A percentile compares a stretch with the other conserved stretches of the same genome.
phyloP scores from a whole-genome alignment of 2,329 filamentous ascomycete species.

The Rutstroemia sp. region DNA sequence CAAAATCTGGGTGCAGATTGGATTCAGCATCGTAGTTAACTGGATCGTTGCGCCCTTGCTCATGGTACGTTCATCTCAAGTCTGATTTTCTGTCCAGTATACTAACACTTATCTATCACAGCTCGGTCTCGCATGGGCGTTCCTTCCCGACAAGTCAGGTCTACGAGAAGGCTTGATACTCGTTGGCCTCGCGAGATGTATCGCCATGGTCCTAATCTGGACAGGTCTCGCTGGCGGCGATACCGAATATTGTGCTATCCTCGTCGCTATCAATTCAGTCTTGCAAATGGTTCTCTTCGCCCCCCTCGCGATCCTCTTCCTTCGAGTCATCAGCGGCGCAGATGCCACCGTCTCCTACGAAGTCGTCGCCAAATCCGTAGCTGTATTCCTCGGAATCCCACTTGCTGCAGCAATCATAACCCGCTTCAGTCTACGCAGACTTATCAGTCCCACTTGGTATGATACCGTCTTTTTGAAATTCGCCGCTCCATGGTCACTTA shows the following conservation, averaged over 20 bases:
- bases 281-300: conserved; percentile 69
- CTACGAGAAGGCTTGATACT: conserved; percentile 66
- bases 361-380: conserved; percentile 71
- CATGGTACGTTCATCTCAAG: conserved; percentile 43
- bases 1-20: conserved; percentile 70
- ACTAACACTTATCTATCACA: background rate
- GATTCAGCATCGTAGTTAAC: conserved; percentile 68
- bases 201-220: conserved; percentile 75
- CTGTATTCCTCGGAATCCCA: conserved; percentile 78
- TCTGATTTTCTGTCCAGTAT: background rate
- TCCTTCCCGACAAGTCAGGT: conserved; percentile 49
- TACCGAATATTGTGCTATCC: conserved; percentile 72
- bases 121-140: conserved; percentile 61
- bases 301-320: conserved; percentile 57
- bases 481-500: conserved; percentile 65
- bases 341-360: conserved; percentile 49
- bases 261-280: conserved; percentile 70
- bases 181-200: conserved; percentile 77
- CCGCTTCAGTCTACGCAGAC: conserved; percentile 50
- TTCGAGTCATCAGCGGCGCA: conserved; percentile 57
- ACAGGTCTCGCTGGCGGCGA: conserved; percentile 71
- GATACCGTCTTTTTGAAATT: conserved; percentile 61
- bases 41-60: conserved; percentile 77
- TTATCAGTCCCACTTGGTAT: conserved; percentile 53
- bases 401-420: conserved; percentile 72